Conservation (phyloP, 176 grass and related monocot genomes). For the Musa acuminata region DNA sequence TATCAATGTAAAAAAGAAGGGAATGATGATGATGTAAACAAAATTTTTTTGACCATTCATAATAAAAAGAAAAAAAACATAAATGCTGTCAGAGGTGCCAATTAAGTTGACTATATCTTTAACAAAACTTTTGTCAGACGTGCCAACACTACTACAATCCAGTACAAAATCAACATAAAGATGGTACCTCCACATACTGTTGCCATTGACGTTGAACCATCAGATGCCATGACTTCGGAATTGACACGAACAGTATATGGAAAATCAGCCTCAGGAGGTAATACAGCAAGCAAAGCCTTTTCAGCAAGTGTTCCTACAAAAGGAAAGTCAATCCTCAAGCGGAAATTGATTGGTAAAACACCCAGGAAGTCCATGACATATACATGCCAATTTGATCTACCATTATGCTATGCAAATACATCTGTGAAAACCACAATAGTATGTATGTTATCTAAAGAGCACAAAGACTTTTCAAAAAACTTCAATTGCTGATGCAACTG, state of each 20-base stretch:
- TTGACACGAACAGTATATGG: slow-evolving; percentile 91
- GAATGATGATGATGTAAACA: too few species aligned
- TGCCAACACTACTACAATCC: not conserved
- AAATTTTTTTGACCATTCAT: too few species aligned
- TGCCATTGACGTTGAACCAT: slow-evolving; percentile 98
- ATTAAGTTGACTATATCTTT: not conserved
- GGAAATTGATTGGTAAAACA: not conserved
- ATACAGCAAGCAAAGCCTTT: slow-evolving; percentile 87
- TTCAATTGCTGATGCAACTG: too few species aligned
- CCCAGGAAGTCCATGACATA: not conserved
- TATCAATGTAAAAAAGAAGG: too few species aligned
- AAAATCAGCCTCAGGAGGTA: slow-evolving; percentile 87
- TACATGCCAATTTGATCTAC: not conserved
- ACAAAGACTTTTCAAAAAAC: too few species aligned
- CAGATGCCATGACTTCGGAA: slow-evolving; percentile 96
- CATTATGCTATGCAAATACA: not conserved
- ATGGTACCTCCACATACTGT: slow-evolving; percentile 88
- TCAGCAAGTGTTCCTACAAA: slow-evolving; percentile 84
- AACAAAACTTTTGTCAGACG: not conserved
- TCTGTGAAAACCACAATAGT: not conserved
- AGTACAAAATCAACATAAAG: slow-evolving; percentile 9
- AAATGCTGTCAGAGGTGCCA: too few species aligned
- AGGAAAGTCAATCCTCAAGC: not conserved
- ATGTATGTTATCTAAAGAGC: not conserved
- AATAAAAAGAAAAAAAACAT: too few species aligned